Base-by-base conservation (phyloP, 2,329 filamentous ascomycete species). In the Tolypocladium tropicale region DNA sequence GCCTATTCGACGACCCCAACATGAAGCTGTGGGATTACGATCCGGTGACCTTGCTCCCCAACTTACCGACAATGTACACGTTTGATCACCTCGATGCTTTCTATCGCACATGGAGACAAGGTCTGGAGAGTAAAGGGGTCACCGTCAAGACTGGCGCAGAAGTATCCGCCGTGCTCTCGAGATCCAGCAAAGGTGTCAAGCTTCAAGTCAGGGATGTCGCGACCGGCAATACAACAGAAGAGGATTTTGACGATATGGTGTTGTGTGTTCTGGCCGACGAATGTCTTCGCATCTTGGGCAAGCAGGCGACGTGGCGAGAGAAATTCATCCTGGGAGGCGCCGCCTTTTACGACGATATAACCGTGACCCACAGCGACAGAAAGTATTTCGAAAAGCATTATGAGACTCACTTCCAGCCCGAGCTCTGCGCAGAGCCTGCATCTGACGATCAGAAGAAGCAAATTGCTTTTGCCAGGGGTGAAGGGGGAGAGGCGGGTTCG, bases 261-360 rank as follows among this genome's bases (percentile, higher is more conserved):
- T 74, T 89, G 25, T 88, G 84, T 65, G 79, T 82, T 11, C 71
- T 81, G 2, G 84, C 85, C 18, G 85, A 88, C 63, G 84, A 83
- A 5, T 79, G 84, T 14, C 81, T 84, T 57, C 77, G 77, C 16
- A 75, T 88, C 4, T 76, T 89, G 1, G 77, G 78, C 49, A 74
- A 76, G 6, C 79, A 77, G 2, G 79, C 83, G 30, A 78, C 78
- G 9, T 76, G 80, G 74, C 76, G 78, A 41, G 87, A 92, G 67
- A 81, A 76, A 52, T 77, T 79, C 48, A 81, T 93, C 11, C 79
- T 92, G 0, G 84, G 86, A n/a, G 82, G 83, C 18, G 86, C 86
- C 11, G 83, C 82, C 57, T 83, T 88, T 68, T 82, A 79, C 63
- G 81, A 89, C 72, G 86, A 89, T 66, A 80, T 89, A 55, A 89